Evolutionary conservation across 2,329 filamentous ascomycete genomes (phyloP), one percentile per base, ranked within the genome.

Genomic region (Emydomyces testavorans): DNA sequence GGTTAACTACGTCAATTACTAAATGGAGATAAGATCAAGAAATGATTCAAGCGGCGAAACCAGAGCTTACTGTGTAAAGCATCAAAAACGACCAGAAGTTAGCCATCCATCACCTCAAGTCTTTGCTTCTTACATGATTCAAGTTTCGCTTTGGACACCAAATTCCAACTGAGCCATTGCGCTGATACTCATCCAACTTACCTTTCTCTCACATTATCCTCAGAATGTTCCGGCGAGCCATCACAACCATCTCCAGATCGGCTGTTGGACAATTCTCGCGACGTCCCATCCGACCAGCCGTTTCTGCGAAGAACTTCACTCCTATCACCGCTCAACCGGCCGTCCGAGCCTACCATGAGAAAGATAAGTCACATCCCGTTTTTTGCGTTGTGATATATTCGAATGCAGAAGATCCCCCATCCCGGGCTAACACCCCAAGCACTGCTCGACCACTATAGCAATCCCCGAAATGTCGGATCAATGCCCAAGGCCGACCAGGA

Each of bases 391-490:
- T n/a, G n/a, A n/a, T n/a, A n/a, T n/a, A 28, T 32, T 6, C 20
- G n/a, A 18, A 11, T 28, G 10, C 11, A 10, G 21, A 16, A 32
- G 10, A 3, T 7, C 15, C 21, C n/a, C n/a, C n/a, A n/a, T n/a
- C 13, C 42, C 29, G 18, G 23, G 62, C 68, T 71, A 63, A 71
- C 67, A 54, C 56, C 23, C 57, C n/a, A 51, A 62, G 61, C 60
- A 74, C 71, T 85, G 56, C 75, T 93, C 55, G 86, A 93, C 66
- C 86, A 90, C 70, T 90, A 90, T 71, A 84, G 78, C 66, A 76
- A 77, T 58, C 84, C 84, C 23, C 79, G 84, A 55, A 88, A 88
- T 71, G 83, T 87, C 51, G 84, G 84, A 23, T 82, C 79, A 50
- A 82, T 89, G 79, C 68, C 75, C 66, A 93, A 93, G 74, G 78